These are phyloP conservation scores for Crotalaria pallida DNA, from an alignment of 306 rosid species.

Conservation along the genomic window DNA sequence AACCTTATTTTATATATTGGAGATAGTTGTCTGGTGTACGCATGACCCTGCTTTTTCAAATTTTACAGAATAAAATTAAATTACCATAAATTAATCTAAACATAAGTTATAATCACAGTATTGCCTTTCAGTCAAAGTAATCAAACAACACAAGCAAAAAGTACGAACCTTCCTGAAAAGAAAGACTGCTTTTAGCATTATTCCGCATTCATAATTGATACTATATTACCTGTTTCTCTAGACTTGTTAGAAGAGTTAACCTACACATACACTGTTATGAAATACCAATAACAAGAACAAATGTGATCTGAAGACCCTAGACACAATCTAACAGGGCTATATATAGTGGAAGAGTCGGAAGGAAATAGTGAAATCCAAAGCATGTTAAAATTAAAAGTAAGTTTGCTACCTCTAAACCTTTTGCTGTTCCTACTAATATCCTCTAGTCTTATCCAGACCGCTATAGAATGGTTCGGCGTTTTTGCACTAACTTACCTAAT, in stretches of 20 bases:
- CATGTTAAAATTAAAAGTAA: constrained; percentile 11
- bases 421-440: background rate
- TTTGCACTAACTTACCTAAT: constrained; percentile 23
- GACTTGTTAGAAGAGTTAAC: constrained; percentile 8
- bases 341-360: background rate
- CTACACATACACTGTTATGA: constrained; percentile 5
- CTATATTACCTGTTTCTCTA: background rate
- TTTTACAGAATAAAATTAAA: background rate
- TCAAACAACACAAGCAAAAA: background rate
- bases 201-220: constrained; percentile 1
- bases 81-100: background rate
- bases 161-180: background rate
- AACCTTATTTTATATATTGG: background rate
- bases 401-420: constrained; percentile 16
- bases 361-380: background rate
- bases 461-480: background rate
- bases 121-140: background rate
- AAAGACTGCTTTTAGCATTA: background rate
- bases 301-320: background rate
- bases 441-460: background rate
- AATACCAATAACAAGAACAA: background rate
- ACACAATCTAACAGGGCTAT: background rate
- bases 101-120: background rate
- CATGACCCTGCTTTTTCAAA: background rate
- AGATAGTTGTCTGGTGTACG: background rate